Percentiles rank a stretch among this genome's conserved stretches.
Evolutionary conservation across 805 yeast genomes (phyloP).

Genomic region (Starmerella sp.): DNA sequence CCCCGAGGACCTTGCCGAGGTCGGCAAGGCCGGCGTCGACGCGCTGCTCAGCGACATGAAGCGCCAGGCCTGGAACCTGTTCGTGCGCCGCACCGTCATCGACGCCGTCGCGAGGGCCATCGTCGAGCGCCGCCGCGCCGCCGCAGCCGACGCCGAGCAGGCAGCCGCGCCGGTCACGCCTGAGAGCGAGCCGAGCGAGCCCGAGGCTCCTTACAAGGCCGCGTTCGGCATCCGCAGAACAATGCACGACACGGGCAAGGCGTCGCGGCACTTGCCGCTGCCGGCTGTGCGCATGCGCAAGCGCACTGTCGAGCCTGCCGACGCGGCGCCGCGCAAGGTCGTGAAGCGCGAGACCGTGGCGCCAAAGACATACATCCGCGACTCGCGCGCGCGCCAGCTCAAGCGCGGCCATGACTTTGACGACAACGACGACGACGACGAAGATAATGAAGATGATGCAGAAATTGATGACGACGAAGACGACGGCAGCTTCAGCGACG

Average conservation of each 20-base stretch:
- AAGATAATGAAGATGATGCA: background rate
- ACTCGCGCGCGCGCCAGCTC: background rate
- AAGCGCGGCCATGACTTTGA: background rate
- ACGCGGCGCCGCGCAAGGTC: background rate
- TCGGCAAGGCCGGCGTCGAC: background rate
- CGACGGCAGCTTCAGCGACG: background rate
- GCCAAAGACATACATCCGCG: background rate
- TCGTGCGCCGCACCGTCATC: slow-evolving; percentile 1
- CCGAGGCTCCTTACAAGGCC: background rate
- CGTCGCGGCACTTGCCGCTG: background rate
- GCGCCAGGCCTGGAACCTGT: background rate
- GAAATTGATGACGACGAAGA: background rate
- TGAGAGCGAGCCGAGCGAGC: background rate
- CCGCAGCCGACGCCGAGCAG: background rate
- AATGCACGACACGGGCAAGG: background rate
- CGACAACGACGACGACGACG: background rate
- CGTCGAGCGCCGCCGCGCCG: background rate
- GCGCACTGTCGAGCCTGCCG: background rate
- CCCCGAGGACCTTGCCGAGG: background rate
- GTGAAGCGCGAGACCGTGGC: background rate
- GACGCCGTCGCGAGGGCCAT: background rate
- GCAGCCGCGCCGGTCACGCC: background rate
- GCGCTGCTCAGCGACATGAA: slow-evolving; percentile 1
- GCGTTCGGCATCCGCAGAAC: background rate
- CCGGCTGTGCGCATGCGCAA: slow-evolving; percentile 3